Percentiles rank a stretch among this genome's conserved stretches.
phyloP scores from a whole-genome alignment of 2,329 filamentous ascomycete species.

The Colletotrichum chrysophilum region DNA sequence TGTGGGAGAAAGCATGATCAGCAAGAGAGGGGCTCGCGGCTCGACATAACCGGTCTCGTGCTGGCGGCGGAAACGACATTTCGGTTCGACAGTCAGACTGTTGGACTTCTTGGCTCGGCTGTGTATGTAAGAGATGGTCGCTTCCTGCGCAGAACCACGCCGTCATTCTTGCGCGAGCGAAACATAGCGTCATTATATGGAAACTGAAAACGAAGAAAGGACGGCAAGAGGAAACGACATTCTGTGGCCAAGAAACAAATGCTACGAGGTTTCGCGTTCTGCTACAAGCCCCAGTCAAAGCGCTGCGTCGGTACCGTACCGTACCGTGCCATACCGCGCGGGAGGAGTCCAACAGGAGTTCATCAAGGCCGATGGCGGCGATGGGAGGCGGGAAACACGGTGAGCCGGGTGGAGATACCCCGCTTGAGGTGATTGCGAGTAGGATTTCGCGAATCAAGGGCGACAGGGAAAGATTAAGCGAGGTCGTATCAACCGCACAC shows the following conservation, averaged over 20 bases:
- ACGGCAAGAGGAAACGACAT: background rate
- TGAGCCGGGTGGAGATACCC: background rate
- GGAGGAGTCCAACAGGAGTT: background rate
- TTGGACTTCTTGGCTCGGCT: constrained; percentile 9
- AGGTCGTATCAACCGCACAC: constrained; percentile 9
- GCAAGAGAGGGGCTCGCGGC: background rate
- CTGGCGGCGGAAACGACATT: background rate
- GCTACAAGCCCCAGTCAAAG: constrained; percentile 5
- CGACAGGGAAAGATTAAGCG: constrained; percentile 3
- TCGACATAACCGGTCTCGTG: background rate
- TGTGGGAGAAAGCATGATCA: background rate
- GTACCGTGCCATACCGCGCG: background rate
- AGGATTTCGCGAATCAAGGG: background rate
- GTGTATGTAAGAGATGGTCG: background rate
- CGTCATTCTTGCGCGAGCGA: background rate
- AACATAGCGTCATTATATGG: background rate
- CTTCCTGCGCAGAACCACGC: background rate
- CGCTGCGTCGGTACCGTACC: background rate
- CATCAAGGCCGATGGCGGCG: background rate
- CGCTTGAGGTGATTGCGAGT: background rate
- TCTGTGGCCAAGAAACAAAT: background rate
- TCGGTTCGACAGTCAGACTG: background rate
- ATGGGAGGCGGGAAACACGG: constrained; percentile 2
- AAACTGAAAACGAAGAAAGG: background rate
- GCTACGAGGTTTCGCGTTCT: background rate